Conservation (phyloP, 306 rosid species). For the Cyamopsis tetragonoloba region DNA sequence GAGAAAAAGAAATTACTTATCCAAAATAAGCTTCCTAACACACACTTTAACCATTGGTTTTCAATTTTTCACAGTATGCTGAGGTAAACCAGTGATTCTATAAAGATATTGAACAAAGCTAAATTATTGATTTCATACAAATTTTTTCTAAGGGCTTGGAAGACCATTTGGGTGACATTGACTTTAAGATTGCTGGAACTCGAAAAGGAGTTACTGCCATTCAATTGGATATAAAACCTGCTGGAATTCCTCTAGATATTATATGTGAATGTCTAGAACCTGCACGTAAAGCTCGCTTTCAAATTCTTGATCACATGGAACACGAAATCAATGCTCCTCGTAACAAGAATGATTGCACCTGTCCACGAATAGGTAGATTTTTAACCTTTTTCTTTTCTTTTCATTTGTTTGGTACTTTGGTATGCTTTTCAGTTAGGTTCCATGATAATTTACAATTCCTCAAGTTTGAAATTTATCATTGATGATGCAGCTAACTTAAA, state of each 20-base stretch:
- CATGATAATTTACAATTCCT: conserved; percentile 2
- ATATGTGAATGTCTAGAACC: conserved; percentile 80
- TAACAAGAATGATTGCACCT: conserved; percentile 41
- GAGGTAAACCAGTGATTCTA: neutral
- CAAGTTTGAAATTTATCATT: conserved; percentile 27
- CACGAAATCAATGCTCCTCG: conserved; percentile 69
- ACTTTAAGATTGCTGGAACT: conserved; percentile 94
- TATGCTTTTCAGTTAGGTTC: neutral
- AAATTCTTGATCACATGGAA: conserved; percentile 88
- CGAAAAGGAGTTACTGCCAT: conserved; percentile 80
- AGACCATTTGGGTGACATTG: conserved; percentile 98
- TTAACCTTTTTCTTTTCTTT: neutral
- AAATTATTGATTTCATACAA: conserved; percentile 9
- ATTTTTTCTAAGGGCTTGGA: conserved; percentile 72
- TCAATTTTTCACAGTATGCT: neutral
- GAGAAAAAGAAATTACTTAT: too few species aligned
- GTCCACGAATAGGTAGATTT: conserved; percentile 75
- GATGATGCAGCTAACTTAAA: conserved; percentile 70
- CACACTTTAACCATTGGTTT: too few species aligned
- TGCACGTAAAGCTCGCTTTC: conserved; percentile 86
- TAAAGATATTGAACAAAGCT: conserved; percentile 2
- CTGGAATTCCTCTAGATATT: conserved; percentile 93
- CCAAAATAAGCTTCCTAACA: too few species aligned
- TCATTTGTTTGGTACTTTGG: neutral
- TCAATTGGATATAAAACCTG: conserved; percentile 96